Evolutionary conservation across 768 basidiomycete genomes (phyloP).

Genomic region (Asterophora lycoperdoides): DNA sequence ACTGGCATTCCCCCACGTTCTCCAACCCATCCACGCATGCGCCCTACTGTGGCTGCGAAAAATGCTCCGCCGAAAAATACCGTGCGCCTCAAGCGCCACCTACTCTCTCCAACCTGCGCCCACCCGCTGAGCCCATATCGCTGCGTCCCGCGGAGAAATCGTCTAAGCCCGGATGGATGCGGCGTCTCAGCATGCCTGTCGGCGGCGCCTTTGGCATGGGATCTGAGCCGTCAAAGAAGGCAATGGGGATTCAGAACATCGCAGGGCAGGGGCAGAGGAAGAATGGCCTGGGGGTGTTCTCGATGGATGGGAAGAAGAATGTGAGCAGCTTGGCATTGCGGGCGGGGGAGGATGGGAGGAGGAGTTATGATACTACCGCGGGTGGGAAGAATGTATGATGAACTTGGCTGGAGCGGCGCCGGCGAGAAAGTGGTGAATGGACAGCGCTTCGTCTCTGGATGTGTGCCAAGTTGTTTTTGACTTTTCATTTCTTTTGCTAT

Average conservation of each 20-base stretch:
- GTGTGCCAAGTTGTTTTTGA: neutral
- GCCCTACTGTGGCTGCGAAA: constrained; percentile 62
- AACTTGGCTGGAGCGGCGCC: constrained; percentile 38
- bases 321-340: constrained; percentile 31
- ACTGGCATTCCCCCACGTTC: constrained; percentile 22
- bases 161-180: constrained; percentile 60
- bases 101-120: constrained; percentile 32
- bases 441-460: neutral
- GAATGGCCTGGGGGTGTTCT: constrained; percentile 34
- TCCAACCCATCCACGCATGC: constrained; percentile 39
- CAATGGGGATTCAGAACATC: constrained; percentile 19
- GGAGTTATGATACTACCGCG: constrained; percentile 33
- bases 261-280: constrained; percentile 16
- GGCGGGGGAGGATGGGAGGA: constrained; percentile 48
- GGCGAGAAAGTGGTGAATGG: constrained; percentile 20
- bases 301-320: constrained; percentile 49
- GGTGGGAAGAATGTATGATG: constrained; percentile 43
- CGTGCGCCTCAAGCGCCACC: constrained; percentile 26
- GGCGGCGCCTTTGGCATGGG: constrained; percentile 57
- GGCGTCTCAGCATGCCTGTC: constrained; percentile 73
- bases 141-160: constrained; percentile 51
- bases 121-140: constrained; percentile 38
- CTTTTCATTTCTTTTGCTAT: too few species aligned
- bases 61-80: constrained; percentile 60
- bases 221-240: constrained; percentile 35